A percentile compares a stretch with the other conserved stretches of the same genome.
Conservation (phyloP, 768 basidiomycete genomes). For the Leccinum sublutescens region DNA sequence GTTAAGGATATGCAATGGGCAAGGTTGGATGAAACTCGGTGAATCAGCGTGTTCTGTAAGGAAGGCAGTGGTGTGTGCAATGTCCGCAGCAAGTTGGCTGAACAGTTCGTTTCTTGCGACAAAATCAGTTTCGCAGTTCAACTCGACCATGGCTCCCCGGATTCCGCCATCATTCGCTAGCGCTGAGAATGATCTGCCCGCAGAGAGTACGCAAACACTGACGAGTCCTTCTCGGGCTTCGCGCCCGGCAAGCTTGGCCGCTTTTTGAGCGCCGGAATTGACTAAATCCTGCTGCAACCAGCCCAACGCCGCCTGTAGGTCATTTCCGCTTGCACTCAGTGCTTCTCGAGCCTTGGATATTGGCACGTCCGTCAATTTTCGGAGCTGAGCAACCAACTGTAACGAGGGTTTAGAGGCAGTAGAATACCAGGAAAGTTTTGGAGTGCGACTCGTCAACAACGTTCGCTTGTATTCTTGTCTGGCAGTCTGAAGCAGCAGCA, state of each 20-base stretch:
- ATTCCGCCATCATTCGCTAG: slow-evolving; percentile 43
- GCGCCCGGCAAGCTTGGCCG: slow-evolving; percentile 79
- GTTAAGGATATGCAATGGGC: slow-evolving; percentile 49
- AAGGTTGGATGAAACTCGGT: slow-evolving; percentile 43
- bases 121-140: slow-evolving; percentile 97
- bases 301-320: slow-evolving; percentile 67
- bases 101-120: slow-evolving; percentile 87
- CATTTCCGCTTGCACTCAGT: slow-evolving; percentile 68
- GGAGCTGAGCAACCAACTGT: slow-evolving; percentile 80
- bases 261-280: slow-evolving; percentile 71
- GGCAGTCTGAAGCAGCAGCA: slow-evolving; percentile 14
- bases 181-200: slow-evolving; percentile 46
- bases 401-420: slow-evolving; percentile 59
- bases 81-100: slow-evolving; percentile 67
- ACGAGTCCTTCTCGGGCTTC: slow-evolving; percentile 77
- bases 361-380: slow-evolving; percentile 78
- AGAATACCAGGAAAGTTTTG: slow-evolving; percentile 44
- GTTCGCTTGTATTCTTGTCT: slow-evolving; percentile 3
- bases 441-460: not conserved
- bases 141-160: slow-evolving; percentile 84
- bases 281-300: slow-evolving; percentile 81
- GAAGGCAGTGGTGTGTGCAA: slow-evolving; percentile 82
- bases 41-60: slow-evolving; percentile 45
- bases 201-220: slow-evolving; percentile 69
- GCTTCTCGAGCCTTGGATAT: slow-evolving; percentile 89